These are phyloP conservation scores for Xylaria arbuscula DNA, from an alignment of 2,329 filamentous ascomycete genomes.

Conservation along the genomic window DNA sequence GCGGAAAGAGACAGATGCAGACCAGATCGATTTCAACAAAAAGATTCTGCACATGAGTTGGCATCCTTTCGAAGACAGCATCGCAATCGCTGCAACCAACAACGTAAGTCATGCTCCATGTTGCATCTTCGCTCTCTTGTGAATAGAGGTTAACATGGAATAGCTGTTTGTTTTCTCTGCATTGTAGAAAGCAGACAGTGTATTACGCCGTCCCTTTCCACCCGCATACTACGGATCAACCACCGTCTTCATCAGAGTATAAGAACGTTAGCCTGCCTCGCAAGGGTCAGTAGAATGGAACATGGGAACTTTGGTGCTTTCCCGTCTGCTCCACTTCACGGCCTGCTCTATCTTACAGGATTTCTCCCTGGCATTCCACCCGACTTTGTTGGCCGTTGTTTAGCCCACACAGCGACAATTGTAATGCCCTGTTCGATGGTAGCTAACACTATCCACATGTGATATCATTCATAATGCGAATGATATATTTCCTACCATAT, in stretches of 20 bases:
- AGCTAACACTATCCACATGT: conserved; percentile 21
- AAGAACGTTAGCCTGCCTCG: conserved; percentile 13
- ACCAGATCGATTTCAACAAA: conserved; percentile 99
- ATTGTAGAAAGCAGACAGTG: conserved; percentile 60
- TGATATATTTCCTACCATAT: conserved; percentile 6
- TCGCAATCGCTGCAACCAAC: conserved; percentile 98
- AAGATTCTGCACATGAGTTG: conserved; percentile 99
- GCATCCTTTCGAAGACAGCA: conserved; percentile 99
- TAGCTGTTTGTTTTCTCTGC: conserved; percentile 84
- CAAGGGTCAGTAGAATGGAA: conserved; percentile 18
- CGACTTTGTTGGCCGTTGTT: conserved; percentile 18
- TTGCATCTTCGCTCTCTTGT: neutral
- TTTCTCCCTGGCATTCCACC: conserved; percentile 19
- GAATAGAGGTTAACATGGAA: conserved; percentile 43
- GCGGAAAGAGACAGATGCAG: conserved; percentile 98
- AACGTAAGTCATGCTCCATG: conserved; percentile 75
- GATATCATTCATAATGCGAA: conserved; percentile 23
- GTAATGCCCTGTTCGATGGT: conserved; percentile 25
- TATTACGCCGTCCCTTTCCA: conserved; percentile 15
- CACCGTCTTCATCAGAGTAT: conserved; percentile 17
- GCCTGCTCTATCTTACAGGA: conserved; percentile 18
- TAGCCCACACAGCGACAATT: conserved; percentile 17
- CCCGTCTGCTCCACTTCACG: conserved; percentile 18
- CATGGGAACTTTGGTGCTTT: conserved; percentile 17
- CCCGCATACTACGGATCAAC: conserved; percentile 4